Conservation (phyloP, 768 basidiomycete species). For the Auricularia sp. region DNA sequence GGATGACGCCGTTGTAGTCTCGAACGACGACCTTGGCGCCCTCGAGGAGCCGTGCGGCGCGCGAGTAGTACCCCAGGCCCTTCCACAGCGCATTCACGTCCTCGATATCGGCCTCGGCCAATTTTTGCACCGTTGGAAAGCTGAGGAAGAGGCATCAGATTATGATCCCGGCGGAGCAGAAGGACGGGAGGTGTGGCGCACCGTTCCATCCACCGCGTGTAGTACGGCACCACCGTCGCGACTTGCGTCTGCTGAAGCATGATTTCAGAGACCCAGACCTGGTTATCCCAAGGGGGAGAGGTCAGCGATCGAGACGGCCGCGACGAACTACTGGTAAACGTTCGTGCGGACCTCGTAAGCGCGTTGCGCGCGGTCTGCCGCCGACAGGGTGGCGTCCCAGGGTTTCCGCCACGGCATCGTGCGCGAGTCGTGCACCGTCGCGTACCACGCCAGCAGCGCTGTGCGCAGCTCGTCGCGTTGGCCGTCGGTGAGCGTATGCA, state of each 20-base stretch:
- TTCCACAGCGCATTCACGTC: constrained; percentile 87
- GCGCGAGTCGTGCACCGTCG: constrained; percentile 49
- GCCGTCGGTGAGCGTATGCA: not conserved
- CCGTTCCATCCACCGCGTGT: constrained; percentile 78
- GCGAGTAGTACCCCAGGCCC: constrained; percentile 84
- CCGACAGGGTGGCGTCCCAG: constrained; percentile 39
- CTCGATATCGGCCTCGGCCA: constrained; percentile 67
- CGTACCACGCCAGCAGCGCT: constrained; percentile 63
- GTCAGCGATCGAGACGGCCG: not conserved
- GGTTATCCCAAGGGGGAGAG: not conserved
- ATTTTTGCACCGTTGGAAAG: constrained; percentile 71
- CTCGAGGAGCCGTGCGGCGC: constrained; percentile 68
- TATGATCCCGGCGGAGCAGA: not conserved
- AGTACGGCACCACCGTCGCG: constrained; percentile 87
- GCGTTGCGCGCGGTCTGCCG: constrained; percentile 66
- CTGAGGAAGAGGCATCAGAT: constrained; percentile 25
- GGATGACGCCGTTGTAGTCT: constrained; percentile 59
- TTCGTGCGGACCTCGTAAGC: constrained; percentile 74
- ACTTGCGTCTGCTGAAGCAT: constrained; percentile 98
- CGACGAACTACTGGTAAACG: not conserved
- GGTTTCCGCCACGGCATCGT: constrained; percentile 91
- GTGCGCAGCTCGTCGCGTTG: constrained; percentile 25
- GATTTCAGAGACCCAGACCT: constrained; percentile 88
- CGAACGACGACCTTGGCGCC: constrained; percentile 75
- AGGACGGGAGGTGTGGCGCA: constrained; percentile 24